Evolutionary conservation across 192 early-diverging fungal genomes (phyloP), one percentile per base, ranked within the genome.

Genomic region (Chytriomyces hyalinus): DNA sequence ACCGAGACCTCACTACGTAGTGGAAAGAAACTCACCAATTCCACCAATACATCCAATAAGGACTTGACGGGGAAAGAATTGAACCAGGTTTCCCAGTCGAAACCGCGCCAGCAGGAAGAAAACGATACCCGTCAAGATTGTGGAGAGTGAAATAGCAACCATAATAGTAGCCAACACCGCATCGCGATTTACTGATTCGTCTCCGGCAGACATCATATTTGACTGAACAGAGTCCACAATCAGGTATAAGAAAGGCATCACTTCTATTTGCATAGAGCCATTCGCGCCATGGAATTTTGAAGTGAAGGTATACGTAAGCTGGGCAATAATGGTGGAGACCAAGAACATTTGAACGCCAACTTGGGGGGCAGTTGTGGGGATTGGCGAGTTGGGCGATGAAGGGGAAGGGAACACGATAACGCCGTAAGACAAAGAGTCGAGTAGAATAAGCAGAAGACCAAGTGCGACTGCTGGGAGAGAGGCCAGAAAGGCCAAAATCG

Each of bases 271-370:
- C 94, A 96, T 96, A 65, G 92, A 92, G 70, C 96, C 97, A 80
- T 94, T 94, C 6, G 92, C 96, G 50, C 95, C 96, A 46, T 89
- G 89, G 89, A 98, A 98, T 24, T 86, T 88, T 73, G 95, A 96
- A 8, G 44, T 6, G 57, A 71, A 28, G 11, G 87, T 80, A 68
- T 75, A 86, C 9, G 84, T 80, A 8, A 89, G 61, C 64, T 88
- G 85, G 2, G 85, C 77, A 11, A 89, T 79, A 61, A 88, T 49
- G 15, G 87, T 84, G 24, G 79, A 84, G 60, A 61, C 57, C 83
- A 98, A 91, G 78, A 94, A 98, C 93, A 98, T 98, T 62, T 95
- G 94, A 67, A 98, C 95, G 28, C 97, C 97, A 74, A 91, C 90
- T 70, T 86, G 84, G 0, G 81, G 45, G 7, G 84, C 85, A 10